Base-by-base conservation (phyloP, 768 basidiomycete species). In the Melanogaster broomeanus region DNA sequence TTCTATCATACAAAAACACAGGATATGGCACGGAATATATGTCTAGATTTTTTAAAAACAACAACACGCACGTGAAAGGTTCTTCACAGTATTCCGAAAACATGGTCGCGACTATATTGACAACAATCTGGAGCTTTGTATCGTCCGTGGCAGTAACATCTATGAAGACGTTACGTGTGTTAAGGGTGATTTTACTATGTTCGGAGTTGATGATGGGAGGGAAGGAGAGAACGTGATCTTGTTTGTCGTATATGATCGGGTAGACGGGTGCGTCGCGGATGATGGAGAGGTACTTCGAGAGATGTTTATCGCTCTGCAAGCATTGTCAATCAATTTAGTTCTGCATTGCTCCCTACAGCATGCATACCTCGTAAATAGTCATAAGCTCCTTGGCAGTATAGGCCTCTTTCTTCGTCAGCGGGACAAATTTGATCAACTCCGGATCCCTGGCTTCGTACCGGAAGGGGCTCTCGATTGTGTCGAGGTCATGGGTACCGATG, bases 121-220 rank as follows among this genome's bases (percentile, higher is more conserved):
- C 83, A 46, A 98, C 97, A 43, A 98, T 95, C 57, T 88, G 85
- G 53, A 99, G 83, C 72, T 99, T 99, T 25, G 96, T 98, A 65
- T 90, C 82, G 64, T 99, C 97, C 16, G 93, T 97, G 3, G 95
- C 95, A 9, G 97, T 98, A 27, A 95, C 84, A 70, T 99, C 97
- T 60, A 99, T 90, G 75, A 98, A 98, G 67, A 99, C 76, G 69
- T 98, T 98, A 46, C 79, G 81, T 11, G 97, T 98, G 65, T 93
- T 87, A 55, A 97, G 75, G 0, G 91, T 90, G 64, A 99, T 98
- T 75, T 98, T 98, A 68, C 93, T 98, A 71, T 92, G 91, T 58
- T 97, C 88, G 4, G 93, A 95, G 72, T 97, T 97, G 73, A 96
- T 96, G 67, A 99, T 98, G 9, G 97, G 97, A 34, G 97, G 97